These are phyloP conservation scores for Talaromyces sp. DNA, from an alignment of 2,329 filamentous ascomycete genomes.

Conservation along the genomic window DNA sequence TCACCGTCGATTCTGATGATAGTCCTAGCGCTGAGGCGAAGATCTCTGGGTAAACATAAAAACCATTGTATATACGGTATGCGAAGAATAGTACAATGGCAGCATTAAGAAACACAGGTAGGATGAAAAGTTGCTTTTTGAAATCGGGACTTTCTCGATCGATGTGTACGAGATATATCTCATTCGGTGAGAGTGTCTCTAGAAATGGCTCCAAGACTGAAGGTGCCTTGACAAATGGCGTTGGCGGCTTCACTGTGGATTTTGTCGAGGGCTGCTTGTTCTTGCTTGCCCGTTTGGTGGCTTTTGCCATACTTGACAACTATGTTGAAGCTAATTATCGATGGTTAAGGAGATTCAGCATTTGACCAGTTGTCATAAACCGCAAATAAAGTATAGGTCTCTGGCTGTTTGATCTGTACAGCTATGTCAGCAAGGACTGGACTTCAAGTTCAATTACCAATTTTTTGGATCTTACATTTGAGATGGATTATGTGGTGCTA, in stretches of 20 bases:
- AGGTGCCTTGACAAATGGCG: conserved; percentile 67
- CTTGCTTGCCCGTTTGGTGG: conserved; percentile 31
- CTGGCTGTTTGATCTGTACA: not conserved
- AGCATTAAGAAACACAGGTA: conserved; percentile 74
- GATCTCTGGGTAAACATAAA: conserved; percentile 70
- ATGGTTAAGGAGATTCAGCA: not conserved
- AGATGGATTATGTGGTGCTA: not conserved
- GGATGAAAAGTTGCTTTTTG: conserved; percentile 78
- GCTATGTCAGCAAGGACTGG: not conserved
- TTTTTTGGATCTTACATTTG: not conserved
- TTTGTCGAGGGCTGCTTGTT: conserved; percentile 27
- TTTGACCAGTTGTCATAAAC: not conserved
- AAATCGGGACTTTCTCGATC: conserved; percentile 66
- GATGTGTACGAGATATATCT: conserved; percentile 82
- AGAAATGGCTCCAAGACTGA: conserved; percentile 64
- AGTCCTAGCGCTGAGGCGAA: conserved; percentile 63
- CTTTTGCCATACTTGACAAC: conserved; percentile 33
- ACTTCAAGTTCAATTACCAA: too few relatives aligned
- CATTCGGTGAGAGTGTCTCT: conserved; percentile 60
- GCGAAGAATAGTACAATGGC: conserved; percentile 61
- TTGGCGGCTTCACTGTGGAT: conserved; percentile 41
- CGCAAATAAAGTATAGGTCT: too few relatives aligned
- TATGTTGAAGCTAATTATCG: not conserved
- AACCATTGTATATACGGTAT: conserved; percentile 65
- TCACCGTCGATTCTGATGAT: conserved; percentile 63